These are phyloP conservation scores for Bretschneidera sinensis DNA, from an alignment of 345 rosid species.

Conservation along the genomic window DNA sequence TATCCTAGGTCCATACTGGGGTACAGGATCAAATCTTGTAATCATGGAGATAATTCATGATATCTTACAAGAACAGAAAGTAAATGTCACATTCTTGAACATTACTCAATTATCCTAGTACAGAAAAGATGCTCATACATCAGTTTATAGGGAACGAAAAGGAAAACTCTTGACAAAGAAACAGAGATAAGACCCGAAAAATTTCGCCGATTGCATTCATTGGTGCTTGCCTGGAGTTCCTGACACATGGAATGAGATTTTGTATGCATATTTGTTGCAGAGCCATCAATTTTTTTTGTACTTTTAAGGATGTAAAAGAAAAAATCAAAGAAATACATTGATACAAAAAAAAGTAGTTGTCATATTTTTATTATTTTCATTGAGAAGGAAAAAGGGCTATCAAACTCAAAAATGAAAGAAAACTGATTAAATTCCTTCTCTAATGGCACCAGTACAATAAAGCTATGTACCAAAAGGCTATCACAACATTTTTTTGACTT, in stretches of 20 bases:
- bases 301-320: background rate
- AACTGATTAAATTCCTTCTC: too few relatives aligned
- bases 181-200: slow-evolving; percentile 58
- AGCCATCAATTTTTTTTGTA: slow-evolving; percentile 33
- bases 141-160: slow-evolving; percentile 69
- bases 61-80: slow-evolving; percentile 36
- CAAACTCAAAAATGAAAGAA: background rate
- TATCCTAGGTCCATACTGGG: slow-evolving; percentile 69
- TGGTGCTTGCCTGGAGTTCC: slow-evolving; percentile 98
- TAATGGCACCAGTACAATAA: too few relatives aligned
- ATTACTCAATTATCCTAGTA: slow-evolving; percentile 79
- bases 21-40: slow-evolving; percentile 74
- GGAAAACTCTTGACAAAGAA: slow-evolving; percentile 78
- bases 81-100: slow-evolving; percentile 57
- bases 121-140: slow-evolving; percentile 81
- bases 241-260: slow-evolving; percentile 86
- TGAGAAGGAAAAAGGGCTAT: slow-evolving; percentile 1
- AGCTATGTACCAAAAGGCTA: too few relatives aligned
- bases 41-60: slow-evolving; percentile 63
- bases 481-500: too few relatives aligned
- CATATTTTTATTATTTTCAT: background rate
- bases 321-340: background rate
- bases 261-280: slow-evolving; percentile 64
- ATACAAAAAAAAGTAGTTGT: background rate
- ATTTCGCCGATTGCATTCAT: slow-evolving; percentile 79